These are phyloP conservation scores for Gyromitra esculenta DNA, from an alignment of 2,329 filamentous ascomycete genomes.

Conservation along the genomic window DNA sequence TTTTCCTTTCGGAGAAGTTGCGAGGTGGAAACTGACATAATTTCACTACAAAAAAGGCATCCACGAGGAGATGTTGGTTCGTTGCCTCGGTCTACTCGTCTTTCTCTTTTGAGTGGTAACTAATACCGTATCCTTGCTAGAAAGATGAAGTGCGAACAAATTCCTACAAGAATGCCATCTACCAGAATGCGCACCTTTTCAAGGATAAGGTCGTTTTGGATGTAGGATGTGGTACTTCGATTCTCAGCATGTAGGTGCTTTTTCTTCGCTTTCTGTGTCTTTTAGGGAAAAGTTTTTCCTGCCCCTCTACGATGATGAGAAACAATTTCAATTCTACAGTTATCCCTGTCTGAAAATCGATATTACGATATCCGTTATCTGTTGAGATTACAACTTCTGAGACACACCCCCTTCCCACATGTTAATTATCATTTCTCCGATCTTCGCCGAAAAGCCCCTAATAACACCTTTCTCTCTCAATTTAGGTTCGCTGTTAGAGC, in stretches of 20 bases:
- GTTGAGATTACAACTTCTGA: conserved; percentile 51
- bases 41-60: conserved; percentile 72
- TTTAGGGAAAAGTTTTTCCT: conserved; percentile 34
- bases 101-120: conserved; percentile 43
- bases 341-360: conserved; percentile 56
- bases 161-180: conserved; percentile 96
- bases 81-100: conserved; percentile 61
- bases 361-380: conserved; percentile 45
- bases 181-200: conserved; percentile 94
- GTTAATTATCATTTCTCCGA: conserved; percentile 13
- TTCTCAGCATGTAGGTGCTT: conserved; percentile 86
- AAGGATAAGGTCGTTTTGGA: conserved; percentile 94
- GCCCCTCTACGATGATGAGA: conserved; percentile 47
- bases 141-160: conserved; percentile 98
- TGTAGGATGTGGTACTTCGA: conserved; percentile 95
- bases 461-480: conserved; percentile 4
- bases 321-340: conserved; percentile 54
- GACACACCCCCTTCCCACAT: conserved; percentile 39
- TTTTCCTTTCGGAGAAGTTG: conserved; percentile 47
- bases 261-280: conserved; percentile 16
- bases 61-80: conserved; percentile 97
- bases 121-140: conserved; percentile 63
- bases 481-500: conserved; percentile 93
- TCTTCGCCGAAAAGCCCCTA: neutral
- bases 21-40: conserved; percentile 58